Conservation (phyloP, 2,329 filamentous ascomycete genomes). For the Kalmusia sp. region DNA sequence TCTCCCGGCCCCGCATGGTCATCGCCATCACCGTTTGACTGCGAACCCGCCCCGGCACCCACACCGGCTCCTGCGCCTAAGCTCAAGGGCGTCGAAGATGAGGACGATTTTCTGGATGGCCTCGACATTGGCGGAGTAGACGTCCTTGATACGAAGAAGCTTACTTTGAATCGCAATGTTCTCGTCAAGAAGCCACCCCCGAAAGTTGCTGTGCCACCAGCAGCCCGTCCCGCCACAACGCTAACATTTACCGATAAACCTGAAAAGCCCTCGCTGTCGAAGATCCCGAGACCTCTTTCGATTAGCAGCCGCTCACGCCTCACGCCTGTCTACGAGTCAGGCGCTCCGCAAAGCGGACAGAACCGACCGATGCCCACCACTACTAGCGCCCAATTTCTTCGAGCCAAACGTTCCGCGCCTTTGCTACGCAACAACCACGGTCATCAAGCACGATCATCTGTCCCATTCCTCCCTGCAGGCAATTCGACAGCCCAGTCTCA, state of each 20-base stretch:
- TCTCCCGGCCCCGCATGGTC: slow-evolving; percentile 21
- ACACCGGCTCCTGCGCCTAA: slow-evolving; percentile 15
- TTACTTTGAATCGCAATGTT: slow-evolving; percentile 89
- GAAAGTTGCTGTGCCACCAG: slow-evolving; percentile 69
- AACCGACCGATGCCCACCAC: slow-evolving; percentile 62
- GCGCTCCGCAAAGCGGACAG: slow-evolving; percentile 70
- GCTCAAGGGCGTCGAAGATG: slow-evolving; percentile 34
- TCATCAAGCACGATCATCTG: slow-evolving; percentile 68
- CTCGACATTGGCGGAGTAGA: slow-evolving; percentile 87
- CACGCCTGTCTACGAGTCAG: slow-evolving; percentile 92
- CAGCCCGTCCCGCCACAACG: slow-evolving; percentile 76
- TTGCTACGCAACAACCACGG: slow-evolving; percentile 57
- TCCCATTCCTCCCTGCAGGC: slow-evolving; percentile 82
- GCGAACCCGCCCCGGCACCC: slow-evolving; percentile 20
- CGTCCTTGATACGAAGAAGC: slow-evolving; percentile 79
- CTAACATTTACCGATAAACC: slow-evolving; percentile 87
- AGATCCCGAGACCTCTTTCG: slow-evolving; percentile 77
- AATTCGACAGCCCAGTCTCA: slow-evolving; percentile 77
- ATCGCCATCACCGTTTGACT: slow-evolving; percentile 27
- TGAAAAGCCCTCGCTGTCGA: slow-evolving; percentile 60
- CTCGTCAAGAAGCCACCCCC: slow-evolving; percentile 74
- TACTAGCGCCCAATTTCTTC: slow-evolving; percentile 62
- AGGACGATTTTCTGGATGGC: slow-evolving; percentile 83
- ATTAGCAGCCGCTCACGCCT: slow-evolving; percentile 65
- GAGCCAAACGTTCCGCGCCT: slow-evolving; percentile 67